phyloP scores from a whole-genome alignment of 2,329 filamentous ascomycete genomes.

The Pseudogymnoascus sp. region DNA sequence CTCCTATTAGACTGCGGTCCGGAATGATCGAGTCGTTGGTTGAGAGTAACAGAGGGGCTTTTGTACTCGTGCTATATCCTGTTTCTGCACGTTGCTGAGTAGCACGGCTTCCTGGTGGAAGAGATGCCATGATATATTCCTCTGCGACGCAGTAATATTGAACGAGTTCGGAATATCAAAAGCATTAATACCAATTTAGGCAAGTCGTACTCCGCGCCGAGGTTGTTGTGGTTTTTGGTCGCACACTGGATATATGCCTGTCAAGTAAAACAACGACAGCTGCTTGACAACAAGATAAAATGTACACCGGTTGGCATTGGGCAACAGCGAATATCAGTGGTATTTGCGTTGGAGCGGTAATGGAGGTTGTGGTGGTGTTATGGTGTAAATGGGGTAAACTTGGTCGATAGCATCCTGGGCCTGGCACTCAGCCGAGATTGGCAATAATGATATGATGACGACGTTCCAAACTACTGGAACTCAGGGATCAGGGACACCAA shows the following conservation, averaged over 20 bases:
- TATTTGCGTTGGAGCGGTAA: not conserved
- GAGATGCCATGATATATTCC: not conserved
- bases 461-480: not conserved
- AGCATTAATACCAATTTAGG: constrained; percentile 3
- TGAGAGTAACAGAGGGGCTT: not conserved
- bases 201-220: not conserved
- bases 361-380: not conserved
- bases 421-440: constrained; percentile 7
- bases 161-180: not conserved
- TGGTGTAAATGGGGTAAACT: constrained; percentile 7
- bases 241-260: not conserved
- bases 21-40: not conserved
- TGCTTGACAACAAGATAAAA: not conserved
- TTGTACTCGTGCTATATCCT: not conserved
- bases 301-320: not conserved
- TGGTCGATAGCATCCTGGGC: not conserved
- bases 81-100: not conserved
- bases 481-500: constrained; percentile 1
- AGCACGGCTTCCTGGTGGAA: not conserved
- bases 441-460: constrained; percentile 6
- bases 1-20: not conserved
- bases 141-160: constrained; percentile 3
- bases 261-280: not conserved
- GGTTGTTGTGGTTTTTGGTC: not conserved
- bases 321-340: not conserved